Base-by-base conservation (phyloP, 148 eudicot species). In the Rhododendron henanense region DNA sequence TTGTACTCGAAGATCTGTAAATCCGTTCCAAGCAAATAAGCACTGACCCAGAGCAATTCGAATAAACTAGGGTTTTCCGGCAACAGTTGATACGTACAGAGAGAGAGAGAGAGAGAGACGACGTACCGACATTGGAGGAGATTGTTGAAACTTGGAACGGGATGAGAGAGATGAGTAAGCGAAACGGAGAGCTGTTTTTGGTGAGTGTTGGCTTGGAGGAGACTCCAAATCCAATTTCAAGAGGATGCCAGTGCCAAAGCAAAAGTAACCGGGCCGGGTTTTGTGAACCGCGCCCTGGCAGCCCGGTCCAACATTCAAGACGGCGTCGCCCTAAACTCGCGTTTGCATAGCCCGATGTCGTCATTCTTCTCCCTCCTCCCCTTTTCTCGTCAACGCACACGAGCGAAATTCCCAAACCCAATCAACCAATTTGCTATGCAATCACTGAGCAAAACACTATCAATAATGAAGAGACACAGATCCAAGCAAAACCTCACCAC, bases 1-100 rank as follows among this genome's bases (percentile, higher is more conserved):
- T 96, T 96, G 90, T 96, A 96, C 94, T 96, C 99, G 65, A 59
- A 59, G 25, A 96, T 96, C 99, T 59, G 65, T 21, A 59, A 59
- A 59, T 59, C 31, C 75, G 35, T 65, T 65, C 23, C 61, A 53
- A 15, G 37, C 63, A 16, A 81, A 39, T 16, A 19, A n/a, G 2
- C 28, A 13, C 21, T 67, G 55, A 33, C 6, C 14, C 21, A 31
- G 3, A 45, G 25, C 3, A 65, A 73, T 37, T 61, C 10, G 14
- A 39, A 39, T 25, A 76, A 85, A 85, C 51, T 77, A 85, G 82
- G 86, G 82, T 41, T 76, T 71, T 45, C 47, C 6, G 28, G 39
- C 2, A 35, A 55, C 21, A n/a, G 31, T 31, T 31, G 19, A 44
- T 21, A 41, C 1, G n/a, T 8, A 18, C 6, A 57, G 63, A 57